Base-by-base conservation (phyloP, 345 rosid genomes). In the Eucalyptus erythrocorys region DNA sequence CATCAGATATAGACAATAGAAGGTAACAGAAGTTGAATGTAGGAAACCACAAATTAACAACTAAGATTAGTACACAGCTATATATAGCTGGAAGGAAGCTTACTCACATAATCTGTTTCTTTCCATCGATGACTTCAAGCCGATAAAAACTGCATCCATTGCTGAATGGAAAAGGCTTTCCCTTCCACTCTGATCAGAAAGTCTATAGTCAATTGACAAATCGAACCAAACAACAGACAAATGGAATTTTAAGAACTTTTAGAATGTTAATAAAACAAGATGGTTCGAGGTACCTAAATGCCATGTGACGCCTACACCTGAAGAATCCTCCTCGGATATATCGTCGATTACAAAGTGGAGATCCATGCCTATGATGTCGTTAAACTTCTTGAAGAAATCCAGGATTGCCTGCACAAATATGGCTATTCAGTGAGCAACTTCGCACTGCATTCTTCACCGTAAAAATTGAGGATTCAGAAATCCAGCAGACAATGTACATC, bases 121-220 rank as follows among this genome's bases (percentile, higher is more conserved):
- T 94, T 92, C 94, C 95, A 43, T 93, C 92, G 40, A 87, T 87
- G n/a, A 95, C 90, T 91, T 95, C 85, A 24, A 96, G 91, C 79
- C 92, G 89, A 89, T 97, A 96, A 93, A 97, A 97, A 93, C 98
- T 97, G 92, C 99, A 96, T 49, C 98, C 99, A 93, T 95, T 96
- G 92, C 97, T 97, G 88, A 97, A 81, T n/a, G n/a, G n/a, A n/a
- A n/a, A n/a, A n/a, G n/a, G n/a, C n/a, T n/a, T n/a, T n/a, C n/a
- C n/a, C n/a, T n/a, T n/a, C n/a, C n/a, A n/a, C n/a, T n/a, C n/a
- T n/a, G n/a, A n/a, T n/a, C n/a, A n/a, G n/a, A n/a, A 85, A 55
- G 37, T 24, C 87, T 37, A 86, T 21, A 34, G 87, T 24, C 34
- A 48, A 37, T 86, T 14, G 24, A 32, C 24, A 86, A 50, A 17